Conservation (phyloP, 352 stramenopile species). For the Phytopythium cucurbitacearum region DNA sequence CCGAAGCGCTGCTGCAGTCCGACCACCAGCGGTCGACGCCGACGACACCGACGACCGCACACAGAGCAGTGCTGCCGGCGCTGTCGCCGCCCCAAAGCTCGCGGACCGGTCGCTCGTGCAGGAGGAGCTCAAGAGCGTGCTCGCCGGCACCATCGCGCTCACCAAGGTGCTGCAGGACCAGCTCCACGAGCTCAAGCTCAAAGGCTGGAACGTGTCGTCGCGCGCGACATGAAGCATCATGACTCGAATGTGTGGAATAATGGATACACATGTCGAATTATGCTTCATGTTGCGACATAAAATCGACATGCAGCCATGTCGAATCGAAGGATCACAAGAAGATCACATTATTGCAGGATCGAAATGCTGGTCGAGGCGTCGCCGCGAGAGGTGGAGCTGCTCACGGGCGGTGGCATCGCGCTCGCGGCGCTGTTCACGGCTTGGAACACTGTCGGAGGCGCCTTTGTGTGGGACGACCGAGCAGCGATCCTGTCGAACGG, state of each 20-base stretch:
- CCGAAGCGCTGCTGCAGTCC: too few relatives aligned
- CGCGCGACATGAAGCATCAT: constrained; percentile 3
- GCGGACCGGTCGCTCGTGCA: constrained; percentile 55
- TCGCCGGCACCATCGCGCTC: constrained; percentile 61
- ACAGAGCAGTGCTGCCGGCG: constrained; percentile 7
- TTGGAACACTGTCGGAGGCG: constrained; percentile 46
- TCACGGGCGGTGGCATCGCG: constrained; percentile 14
- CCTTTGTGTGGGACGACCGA: constrained; percentile 90
- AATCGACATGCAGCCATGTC: too few relatives aligned
- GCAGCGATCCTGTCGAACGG: constrained; percentile 67
- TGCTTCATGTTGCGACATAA: too few relatives aligned
- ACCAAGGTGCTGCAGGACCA: constrained; percentile 72
- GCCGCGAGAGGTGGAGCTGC: constrained; percentile 5
- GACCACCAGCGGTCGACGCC: constrained; percentile 4
- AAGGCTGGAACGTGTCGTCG: constrained; percentile 65
- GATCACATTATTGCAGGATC: neutral
- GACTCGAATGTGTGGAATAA: neutral
- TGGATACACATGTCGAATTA: too few relatives aligned
- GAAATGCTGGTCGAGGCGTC: constrained; percentile 18
- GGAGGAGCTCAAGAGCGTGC: constrained; percentile 61
- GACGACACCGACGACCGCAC: constrained; percentile 4
- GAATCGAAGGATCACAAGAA: neutral
- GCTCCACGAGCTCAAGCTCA: constrained; percentile 76
- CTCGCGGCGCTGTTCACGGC: constrained; percentile 39
- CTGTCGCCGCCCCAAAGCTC: constrained; percentile 20